Evolutionary conservation across 2,329 filamentous ascomycete species (phyloP).

Genomic region (Zarea fungicola): DNA sequence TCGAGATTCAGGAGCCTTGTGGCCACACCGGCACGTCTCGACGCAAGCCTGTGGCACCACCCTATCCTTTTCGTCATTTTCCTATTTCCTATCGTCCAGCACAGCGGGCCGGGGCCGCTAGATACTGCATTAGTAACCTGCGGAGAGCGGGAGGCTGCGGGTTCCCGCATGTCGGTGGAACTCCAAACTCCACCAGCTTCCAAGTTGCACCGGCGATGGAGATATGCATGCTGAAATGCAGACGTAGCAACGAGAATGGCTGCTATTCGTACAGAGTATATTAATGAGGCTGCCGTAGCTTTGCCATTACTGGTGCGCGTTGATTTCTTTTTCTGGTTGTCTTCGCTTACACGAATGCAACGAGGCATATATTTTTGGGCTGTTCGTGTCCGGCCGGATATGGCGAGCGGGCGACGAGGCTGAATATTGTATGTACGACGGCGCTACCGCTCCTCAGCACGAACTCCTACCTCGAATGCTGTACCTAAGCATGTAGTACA

Average conservation of each 20-base stretch:
- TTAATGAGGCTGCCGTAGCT: not conserved
- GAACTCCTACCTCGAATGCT: no score
- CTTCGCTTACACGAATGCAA: no score
- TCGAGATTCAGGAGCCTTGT: not conserved
- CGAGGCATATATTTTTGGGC: no score
- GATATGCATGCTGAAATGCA: not conserved
- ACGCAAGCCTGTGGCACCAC: not conserved
- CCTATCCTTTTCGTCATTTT: not conserved
- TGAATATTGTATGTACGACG: no score
- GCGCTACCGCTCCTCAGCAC: no score
- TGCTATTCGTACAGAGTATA: not conserved
- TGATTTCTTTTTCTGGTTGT: no score
- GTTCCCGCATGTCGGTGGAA: conserved; percentile 12
- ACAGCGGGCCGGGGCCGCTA: conserved; percentile 9
- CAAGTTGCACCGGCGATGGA: conserved; percentile 1
- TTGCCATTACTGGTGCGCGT: no score
- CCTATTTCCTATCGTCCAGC: not conserved
- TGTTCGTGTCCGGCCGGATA: no score
- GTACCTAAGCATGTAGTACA: no score
- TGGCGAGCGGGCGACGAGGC: no score
- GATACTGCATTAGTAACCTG: conserved; percentile 8
- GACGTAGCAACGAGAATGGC: not conserved
- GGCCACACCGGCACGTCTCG: not conserved
- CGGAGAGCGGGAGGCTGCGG: conserved; percentile 10
- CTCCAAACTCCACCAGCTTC: conserved; percentile 5